Evolutionary conservation across 345 rosid species (phyloP), one percentile per base, ranked within the genome.

Genomic region (Luvunga scandens): DNA sequence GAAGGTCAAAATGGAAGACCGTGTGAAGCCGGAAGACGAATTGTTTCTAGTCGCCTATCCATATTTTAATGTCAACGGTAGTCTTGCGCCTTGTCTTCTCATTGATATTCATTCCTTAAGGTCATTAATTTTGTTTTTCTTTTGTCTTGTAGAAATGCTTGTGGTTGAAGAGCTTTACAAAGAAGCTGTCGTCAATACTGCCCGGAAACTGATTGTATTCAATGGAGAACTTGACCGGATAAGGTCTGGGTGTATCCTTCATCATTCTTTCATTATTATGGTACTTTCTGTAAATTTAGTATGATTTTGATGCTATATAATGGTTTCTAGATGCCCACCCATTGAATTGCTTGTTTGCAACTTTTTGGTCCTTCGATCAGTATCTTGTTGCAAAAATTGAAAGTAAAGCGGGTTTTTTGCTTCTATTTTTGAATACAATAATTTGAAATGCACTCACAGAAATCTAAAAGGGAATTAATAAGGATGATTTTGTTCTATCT

Each of bases 141-240:
- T 82, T 80, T 69, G 71, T 70, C 74, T 73, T 71, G 66, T 87
- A 95, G 98, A 95, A 89, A 95, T 95, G 98, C 94, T 95, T 30
- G 97, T 93, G 76, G 98, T 93, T 78, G 98, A 95, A 80, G 98
- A 95, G 89, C 98, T 95, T 50, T 95, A 89, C 90, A 89, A 87
- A 71, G 98, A 92, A 87, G 92, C 97, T 67, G 94, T 95, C 36
- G 75, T 68, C 60, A 86, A 86, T 69, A 93, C 95, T 33, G 67
- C 68, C 24, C 77, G 98, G 4, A 87, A 89, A 87, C 83, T 93
- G 67, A 93, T 95, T 74, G 80, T 95, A 81, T 95, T 95, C 88
- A 95, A 95, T 19, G 97, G 98, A 36, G 98, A 95, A 81, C 97
- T 95, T 38, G 98, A 95, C 82, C 97, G 98, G 13, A 95, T 95